Conservation (phyloP, 2,329 filamentous ascomycete species). For the Penicillium sp. region DNA sequence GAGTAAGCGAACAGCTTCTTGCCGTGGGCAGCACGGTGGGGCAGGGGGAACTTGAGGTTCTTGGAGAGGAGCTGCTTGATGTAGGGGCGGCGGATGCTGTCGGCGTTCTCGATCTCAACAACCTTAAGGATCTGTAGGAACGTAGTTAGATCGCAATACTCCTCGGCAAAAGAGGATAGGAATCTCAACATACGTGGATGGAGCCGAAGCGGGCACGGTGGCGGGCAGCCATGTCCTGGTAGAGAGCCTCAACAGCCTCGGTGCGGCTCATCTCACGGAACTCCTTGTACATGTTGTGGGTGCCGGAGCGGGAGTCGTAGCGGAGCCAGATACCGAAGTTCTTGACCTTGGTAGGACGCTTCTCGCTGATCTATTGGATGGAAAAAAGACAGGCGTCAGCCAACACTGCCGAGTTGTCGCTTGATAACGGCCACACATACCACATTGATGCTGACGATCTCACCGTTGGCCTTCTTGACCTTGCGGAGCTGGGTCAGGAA, state of each 20-base stretch:
- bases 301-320: constrained; percentile 98
- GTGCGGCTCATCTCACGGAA: constrained; percentile 97
- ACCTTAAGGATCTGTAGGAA: constrained; percentile 81
- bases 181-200: constrained; percentile 79
- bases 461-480: constrained; percentile 99
- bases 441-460: constrained; percentile 95
- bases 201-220: constrained; percentile 97
- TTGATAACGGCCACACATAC: no score
- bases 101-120: constrained; percentile 88
- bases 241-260: constrained; percentile 90
- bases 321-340: constrained; percentile 99
- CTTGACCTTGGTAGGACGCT: constrained; percentile 99
- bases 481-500: constrained; percentile 98
- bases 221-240: constrained; percentile 99
- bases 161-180: not conserved
- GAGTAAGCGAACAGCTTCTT: constrained; percentile 89
- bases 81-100: constrained; percentile 95
- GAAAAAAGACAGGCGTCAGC: no score
- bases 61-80: constrained; percentile 97
- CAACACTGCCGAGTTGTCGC: constrained; percentile 2
- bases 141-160: constrained; percentile 11
- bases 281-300: constrained; percentile 99
- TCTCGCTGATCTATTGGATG: constrained; percentile 98
- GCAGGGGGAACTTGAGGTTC: constrained; percentile 94
- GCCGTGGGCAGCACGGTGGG: constrained; percentile 82